These are phyloP conservation scores for Chiua virens DNA, from an alignment of 768 basidiomycete genomes.

Conservation along the genomic window DNA sequence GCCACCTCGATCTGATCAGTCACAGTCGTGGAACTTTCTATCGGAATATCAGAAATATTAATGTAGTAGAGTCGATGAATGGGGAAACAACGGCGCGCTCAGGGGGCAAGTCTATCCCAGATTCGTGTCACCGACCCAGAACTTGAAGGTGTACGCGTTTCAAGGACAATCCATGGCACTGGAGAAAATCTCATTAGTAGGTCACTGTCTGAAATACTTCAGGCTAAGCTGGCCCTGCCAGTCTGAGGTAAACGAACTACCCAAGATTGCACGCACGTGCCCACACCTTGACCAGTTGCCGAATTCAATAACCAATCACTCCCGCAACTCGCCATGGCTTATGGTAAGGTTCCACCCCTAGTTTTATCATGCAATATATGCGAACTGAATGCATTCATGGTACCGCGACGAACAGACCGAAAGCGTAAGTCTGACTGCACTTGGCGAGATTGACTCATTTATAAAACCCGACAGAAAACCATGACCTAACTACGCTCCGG, in stretches of 20 bases:
- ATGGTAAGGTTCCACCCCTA: slow-evolving; percentile 13
- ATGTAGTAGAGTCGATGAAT: slow-evolving; percentile 43
- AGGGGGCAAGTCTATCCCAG: slow-evolving; percentile 43
- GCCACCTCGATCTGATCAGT: neutral
- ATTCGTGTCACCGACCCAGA: slow-evolving; percentile 38
- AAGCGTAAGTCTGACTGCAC: slow-evolving; percentile 10
- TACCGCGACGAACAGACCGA: slow-evolving; percentile 7
- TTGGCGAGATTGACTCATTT: neutral
- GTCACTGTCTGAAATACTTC: too few species aligned
- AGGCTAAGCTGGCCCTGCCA: too few species aligned
- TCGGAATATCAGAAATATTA: slow-evolving; percentile 29
- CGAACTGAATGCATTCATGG: slow-evolving; percentile 3
- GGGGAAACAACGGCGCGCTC: slow-evolving; percentile 61
- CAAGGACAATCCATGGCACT: slow-evolving; percentile 56
- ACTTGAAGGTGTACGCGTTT: slow-evolving; percentile 47
- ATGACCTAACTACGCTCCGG: slow-evolving; percentile 9
- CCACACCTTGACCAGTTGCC: too few species aligned
- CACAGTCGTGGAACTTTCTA: slow-evolving; percentile 36
- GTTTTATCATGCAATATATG: neutral
- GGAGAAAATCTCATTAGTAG: slow-evolving; percentile 39
- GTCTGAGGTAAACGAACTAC: too few species aligned
- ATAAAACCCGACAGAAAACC: slow-evolving; percentile 8
- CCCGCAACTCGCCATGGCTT: slow-evolving; percentile 9
- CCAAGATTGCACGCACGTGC: too few species aligned
- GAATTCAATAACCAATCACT: too few species aligned